Percentiles rank a stretch among this genome's conserved stretches.
These are phyloP conservation scores for Cyphellophora attinorum DNA, from an alignment of 2,329 filamentous ascomycete species.

Conservation along the genomic window DNA sequence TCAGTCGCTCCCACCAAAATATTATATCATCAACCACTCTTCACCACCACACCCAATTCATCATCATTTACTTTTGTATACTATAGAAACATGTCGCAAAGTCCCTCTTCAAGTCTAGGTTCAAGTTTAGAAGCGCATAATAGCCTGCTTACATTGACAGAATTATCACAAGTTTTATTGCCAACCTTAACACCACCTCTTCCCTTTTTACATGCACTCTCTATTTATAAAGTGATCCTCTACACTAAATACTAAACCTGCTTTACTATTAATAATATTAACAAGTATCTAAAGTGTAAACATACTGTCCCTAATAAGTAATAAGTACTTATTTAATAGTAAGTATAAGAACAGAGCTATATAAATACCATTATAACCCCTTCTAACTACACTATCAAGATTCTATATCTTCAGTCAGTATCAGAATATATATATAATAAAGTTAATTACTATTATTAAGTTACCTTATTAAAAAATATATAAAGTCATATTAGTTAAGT, in stretches of 20 bases:
- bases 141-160: too few species aligned
- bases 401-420: not conserved
- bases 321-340: slow-evolving; percentile 1
- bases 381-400: not conserved
- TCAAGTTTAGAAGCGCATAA: not conserved
- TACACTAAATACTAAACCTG: not conserved
- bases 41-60: too few species aligned
- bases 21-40: not conserved
- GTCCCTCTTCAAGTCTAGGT: not conserved
- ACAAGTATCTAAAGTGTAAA: not conserved
- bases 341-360: not conserved
- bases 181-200: not conserved
- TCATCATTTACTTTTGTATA: not conserved
- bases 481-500: too few species aligned
- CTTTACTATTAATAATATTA: not conserved
- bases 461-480: too few species aligned
- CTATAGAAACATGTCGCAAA: not conserved
- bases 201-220: not conserved
- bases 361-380: not conserved
- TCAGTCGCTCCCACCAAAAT: not conserved
- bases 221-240: not conserved
- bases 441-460: too few species aligned
- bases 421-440: not conserved
- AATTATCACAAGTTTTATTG: not conserved
- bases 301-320: too few species aligned